A percentile compares a stretch with the other conserved stretches of the same genome.
Evolutionary conservation across 441 rosid species (phyloP).

Genomic region (Rhodomyrtus psidioides): DNA sequence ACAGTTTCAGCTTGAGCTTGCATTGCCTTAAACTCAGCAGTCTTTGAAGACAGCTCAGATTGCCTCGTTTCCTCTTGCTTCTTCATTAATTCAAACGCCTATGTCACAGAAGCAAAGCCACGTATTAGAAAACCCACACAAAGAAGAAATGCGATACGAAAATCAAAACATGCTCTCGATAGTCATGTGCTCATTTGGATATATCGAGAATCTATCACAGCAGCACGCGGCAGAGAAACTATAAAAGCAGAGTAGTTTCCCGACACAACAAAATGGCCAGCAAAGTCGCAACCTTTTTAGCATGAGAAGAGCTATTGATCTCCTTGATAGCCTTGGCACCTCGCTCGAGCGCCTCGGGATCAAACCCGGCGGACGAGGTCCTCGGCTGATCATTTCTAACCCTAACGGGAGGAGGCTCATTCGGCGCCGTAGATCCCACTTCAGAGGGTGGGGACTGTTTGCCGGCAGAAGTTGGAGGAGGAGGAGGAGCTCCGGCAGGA

Average conservation of each 20-base stretch:
- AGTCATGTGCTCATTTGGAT: background rate
- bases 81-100: slow-evolving; percentile 78
- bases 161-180: background rate
- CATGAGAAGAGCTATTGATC: slow-evolving; percentile 55
- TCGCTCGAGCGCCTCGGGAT: slow-evolving; percentile 87
- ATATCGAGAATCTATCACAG: background rate
- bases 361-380: slow-evolving; percentile 85
- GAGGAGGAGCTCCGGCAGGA: background rate
- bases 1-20: slow-evolving; percentile 94
- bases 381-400: slow-evolving; percentile 69
- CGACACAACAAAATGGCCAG: background rate
- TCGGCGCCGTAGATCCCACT: slow-evolving; percentile 3
- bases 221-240: background rate
- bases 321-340: slow-evolving; percentile 75
- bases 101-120: background rate
- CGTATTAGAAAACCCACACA: background rate
- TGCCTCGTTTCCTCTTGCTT: slow-evolving; percentile 77
- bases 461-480: slow-evolving; percentile 16
- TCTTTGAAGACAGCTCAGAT: slow-evolving; percentile 47
- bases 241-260: background rate
- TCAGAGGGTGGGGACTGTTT: slow-evolving; percentile 23
- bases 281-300: slow-evolving; percentile 54
- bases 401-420: slow-evolving; percentile 30
- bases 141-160: background rate
- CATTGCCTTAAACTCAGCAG: slow-evolving; percentile 72